Conservation (phyloP, 306 rosid species). For the Glycyrrhiza uralensis region DNA sequence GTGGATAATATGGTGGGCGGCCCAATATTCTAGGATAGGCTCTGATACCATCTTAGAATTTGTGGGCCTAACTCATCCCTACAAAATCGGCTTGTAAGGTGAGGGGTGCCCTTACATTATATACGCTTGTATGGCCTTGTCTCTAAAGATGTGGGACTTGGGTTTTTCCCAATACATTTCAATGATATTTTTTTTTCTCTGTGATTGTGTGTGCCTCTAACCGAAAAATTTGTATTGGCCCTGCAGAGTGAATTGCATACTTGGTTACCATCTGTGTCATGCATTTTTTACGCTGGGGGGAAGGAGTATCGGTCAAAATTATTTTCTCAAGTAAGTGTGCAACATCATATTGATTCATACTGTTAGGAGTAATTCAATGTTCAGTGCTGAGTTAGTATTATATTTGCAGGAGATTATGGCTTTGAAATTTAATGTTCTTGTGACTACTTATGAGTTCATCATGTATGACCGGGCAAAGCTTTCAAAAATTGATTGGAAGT, state of each 20-base stretch:
- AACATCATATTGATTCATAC: conserved; percentile 19
- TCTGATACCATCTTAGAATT: no score
- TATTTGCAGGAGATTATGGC: conserved; percentile 75
- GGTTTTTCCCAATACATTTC: no score
- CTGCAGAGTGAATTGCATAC: conserved; percentile 39
- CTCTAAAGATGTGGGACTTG: no score
- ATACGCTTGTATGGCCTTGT: no score
- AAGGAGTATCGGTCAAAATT: conserved; percentile 88
- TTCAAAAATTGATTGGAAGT: conserved; percentile 64
- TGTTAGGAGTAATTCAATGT: conserved; percentile 12
- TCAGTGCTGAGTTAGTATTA: conserved; percentile 4
- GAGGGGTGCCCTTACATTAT: no score
- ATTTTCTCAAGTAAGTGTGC: conserved; percentile 67
- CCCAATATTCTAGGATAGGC: no score
- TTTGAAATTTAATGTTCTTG: conserved; percentile 94
- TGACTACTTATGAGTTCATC: conserved; percentile 98
- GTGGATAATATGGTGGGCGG: no score
- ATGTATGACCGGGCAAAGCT: conserved; percentile 97
- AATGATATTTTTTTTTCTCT: conserved; percentile 15
- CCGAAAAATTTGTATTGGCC: neutral
- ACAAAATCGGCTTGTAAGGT: no score
- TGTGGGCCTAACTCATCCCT: no score
- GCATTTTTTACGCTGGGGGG: conserved; percentile 85
- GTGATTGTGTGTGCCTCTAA: conserved; percentile 3
- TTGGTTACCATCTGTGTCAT: conserved; percentile 45